A percentile compares a stretch with the other conserved stretches of the same genome.
These are phyloP conservation scores for Kitagawia praeruptora DNA, from an alignment of 129 eudicot species.

Conservation along the genomic window DNA sequence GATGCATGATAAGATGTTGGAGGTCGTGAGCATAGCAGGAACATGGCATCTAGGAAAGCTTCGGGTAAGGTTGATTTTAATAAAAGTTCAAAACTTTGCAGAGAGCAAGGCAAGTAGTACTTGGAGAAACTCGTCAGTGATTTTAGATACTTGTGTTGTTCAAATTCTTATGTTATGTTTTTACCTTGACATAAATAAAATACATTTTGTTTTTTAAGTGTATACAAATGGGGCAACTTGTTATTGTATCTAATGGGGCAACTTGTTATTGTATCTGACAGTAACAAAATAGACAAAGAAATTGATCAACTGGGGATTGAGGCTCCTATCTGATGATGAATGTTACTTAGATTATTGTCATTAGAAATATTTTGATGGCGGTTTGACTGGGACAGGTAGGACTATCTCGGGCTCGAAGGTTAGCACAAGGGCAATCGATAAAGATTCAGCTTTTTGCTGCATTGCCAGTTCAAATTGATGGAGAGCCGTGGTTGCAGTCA, in stretches of 20 bases:
- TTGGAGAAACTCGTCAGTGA: background rate
- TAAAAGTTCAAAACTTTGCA: background rate
- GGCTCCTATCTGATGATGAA: background rate
- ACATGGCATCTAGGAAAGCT: slow-evolving; percentile 99
- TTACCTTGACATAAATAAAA: background rate
- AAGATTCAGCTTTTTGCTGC: slow-evolving; percentile 87
- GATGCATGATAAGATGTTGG: slow-evolving; percentile 87
- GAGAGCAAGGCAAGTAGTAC: background rate
- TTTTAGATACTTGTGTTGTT: background rate
- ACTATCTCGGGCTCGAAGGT: slow-evolving; percentile 86
- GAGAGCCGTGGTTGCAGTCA: slow-evolving; percentile 94
- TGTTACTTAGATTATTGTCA: background rate
- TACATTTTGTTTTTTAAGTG: no score
- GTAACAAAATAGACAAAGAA: background rate
- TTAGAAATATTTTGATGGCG: background rate
- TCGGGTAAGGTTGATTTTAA: slow-evolving; percentile 36
- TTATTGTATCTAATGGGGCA: background rate
- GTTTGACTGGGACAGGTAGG: slow-evolving; percentile 55
- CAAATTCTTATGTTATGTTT: background rate
- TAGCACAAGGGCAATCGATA: slow-evolving; percentile 82
- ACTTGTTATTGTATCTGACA: background rate
- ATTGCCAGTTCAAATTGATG: slow-evolving; percentile 94
- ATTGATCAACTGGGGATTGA: background rate
- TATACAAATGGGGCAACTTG: background rate
- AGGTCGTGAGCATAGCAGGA: slow-evolving; percentile 97